These are phyloP conservation scores for Saccharata proteae DNA, from an alignment of 2,329 filamentous ascomycete species.

Conservation along the genomic window DNA sequence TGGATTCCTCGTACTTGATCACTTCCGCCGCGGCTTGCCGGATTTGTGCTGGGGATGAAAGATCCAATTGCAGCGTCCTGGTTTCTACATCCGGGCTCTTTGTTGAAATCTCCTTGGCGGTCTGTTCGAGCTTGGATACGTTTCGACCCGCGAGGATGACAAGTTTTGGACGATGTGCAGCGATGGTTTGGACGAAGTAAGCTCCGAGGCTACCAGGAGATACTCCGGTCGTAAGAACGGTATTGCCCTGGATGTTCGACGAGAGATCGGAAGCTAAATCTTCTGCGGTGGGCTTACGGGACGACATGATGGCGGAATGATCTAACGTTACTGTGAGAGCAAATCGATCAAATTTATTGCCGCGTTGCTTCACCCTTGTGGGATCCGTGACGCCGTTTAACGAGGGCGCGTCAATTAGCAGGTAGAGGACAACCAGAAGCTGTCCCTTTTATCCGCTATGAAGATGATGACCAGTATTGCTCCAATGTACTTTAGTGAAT, in stretches of 20 bases:
- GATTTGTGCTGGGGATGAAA: conserved; percentile 23
- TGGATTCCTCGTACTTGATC: conserved; percentile 16
- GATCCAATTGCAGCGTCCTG: conserved; percentile 22
- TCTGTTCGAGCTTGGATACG: conserved; percentile 26
- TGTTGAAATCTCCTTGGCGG: conserved; percentile 24
- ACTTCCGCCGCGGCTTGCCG: conserved; percentile 22
- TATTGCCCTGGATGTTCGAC: neutral
- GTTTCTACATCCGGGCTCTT: conserved; percentile 22
- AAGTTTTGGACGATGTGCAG: conserved; percentile 16
- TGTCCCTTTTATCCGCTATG: too few species aligned
- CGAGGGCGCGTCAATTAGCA: too few species aligned
- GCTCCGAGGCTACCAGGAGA: conserved; percentile 19
- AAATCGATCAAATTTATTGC: too few species aligned
- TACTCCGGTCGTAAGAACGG: conserved; percentile 15
- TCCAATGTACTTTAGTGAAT: too few species aligned
- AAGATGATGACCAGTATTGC: too few species aligned
- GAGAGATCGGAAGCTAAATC: neutral
- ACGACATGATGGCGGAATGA: too few species aligned
- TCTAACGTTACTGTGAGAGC: too few species aligned
- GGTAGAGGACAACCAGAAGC: too few species aligned
- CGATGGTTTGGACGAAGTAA: conserved; percentile 16
- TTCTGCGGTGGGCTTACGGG: conserved; percentile 15
- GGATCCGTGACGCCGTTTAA: too few species aligned
- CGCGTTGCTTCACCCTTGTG: too few species aligned
- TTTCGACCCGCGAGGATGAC: conserved; percentile 30